These are phyloP conservation scores for Pelargonium myrrhifolium DNA, from an alignment of 441 rosid species.

Conservation along the genomic window DNA sequence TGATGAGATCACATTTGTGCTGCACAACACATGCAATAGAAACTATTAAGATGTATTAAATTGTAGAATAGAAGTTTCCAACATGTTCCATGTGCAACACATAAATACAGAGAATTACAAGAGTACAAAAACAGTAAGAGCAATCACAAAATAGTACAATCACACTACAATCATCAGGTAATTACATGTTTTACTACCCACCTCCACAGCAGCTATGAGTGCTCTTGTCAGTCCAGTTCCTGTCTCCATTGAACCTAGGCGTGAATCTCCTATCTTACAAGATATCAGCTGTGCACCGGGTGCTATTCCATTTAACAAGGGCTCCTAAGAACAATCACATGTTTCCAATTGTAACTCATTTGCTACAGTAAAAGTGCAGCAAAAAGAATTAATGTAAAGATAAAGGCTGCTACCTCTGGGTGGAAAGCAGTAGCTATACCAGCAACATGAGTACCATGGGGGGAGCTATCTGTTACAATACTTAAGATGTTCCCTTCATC, in stretches of 20 bases:
- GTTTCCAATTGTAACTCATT: constrained; percentile 18
- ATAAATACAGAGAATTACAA: background rate
- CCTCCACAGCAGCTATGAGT: constrained; percentile 91
- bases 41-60: constrained; percentile 17
- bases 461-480: constrained; percentile 85
- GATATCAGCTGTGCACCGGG: constrained; percentile 97
- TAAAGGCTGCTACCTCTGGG: constrained; percentile 54
- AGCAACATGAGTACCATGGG: constrained; percentile 98
- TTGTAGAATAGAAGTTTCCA: constrained; percentile 4
- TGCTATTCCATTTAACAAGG: constrained; percentile 87
- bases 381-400: constrained; percentile 13
- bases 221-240: constrained; percentile 95
- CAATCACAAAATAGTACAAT: background rate
- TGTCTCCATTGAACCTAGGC: constrained; percentile 95
- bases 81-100: background rate
- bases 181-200: constrained; percentile 23
- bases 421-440: constrained; percentile 93
- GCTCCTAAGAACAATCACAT: constrained; percentile 45
- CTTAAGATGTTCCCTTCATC: constrained; percentile 79
- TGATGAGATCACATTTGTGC: constrained; percentile 97
- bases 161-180: background rate
- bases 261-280: constrained; percentile 94
- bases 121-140: constrained; percentile 5
- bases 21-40: constrained; percentile 29
- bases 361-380: constrained; percentile 20